Conservation (phyloP, 345 rosid species). For the Laguncularia racemosa region DNA sequence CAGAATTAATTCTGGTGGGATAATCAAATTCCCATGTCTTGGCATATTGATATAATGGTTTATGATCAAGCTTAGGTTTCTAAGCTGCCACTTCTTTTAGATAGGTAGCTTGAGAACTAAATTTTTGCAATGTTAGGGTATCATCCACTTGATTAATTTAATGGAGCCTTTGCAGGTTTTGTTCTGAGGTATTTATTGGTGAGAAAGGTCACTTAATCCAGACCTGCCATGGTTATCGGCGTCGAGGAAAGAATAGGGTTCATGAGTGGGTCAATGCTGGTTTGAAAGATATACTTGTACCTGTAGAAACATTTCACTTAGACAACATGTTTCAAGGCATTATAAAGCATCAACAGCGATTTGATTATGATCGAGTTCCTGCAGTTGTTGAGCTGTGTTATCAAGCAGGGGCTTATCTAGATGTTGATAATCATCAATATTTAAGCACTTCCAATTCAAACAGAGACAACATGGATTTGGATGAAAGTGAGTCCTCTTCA, state of each 20-base stretch:
- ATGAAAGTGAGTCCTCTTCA: constrained; percentile 31
- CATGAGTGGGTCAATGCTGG: constrained; percentile 83
- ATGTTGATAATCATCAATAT: constrained; percentile 16
- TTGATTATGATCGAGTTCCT: constrained; percentile 71
- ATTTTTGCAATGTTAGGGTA: background rate
- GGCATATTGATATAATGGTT: no score
- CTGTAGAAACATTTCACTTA: constrained; percentile 61
- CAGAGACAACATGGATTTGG: constrained; percentile 11
- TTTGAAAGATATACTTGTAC: constrained; percentile 58
- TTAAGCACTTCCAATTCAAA: constrained; percentile 10
- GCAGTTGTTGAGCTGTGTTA: constrained; percentile 79
- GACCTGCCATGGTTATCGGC: constrained; percentile 64
- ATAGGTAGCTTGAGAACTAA: no score
- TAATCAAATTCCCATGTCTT: no score
- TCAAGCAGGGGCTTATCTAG: constrained; percentile 68
- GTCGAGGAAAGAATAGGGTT: constrained; percentile 46
- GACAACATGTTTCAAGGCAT: constrained; percentile 47
- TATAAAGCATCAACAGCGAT: constrained; percentile 61
- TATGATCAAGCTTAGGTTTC: no score
- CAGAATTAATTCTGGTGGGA: no score
- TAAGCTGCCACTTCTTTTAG: background rate
- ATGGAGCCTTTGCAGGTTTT: constrained; percentile 46
- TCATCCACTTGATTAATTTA: background rate
- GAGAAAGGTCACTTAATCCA: constrained; percentile 79
- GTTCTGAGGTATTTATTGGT: constrained; percentile 75